Evolutionary conservation across 441 rosid species (phyloP).

Genomic region (Eutrema salsugineum): DNA sequence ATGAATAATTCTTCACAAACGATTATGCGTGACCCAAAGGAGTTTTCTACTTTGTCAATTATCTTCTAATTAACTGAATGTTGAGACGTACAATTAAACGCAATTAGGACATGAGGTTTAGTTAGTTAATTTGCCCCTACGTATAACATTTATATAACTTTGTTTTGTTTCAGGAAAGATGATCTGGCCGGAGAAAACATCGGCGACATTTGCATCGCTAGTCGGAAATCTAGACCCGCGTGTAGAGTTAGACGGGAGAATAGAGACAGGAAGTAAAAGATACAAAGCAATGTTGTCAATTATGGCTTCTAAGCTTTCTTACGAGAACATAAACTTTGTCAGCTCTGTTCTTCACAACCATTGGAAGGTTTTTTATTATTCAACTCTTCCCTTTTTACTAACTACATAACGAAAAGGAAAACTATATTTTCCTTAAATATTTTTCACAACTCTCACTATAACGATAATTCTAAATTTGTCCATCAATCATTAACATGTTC

Average conservation of each 20-base stretch:
- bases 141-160: background rate
- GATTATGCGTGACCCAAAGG: background rate
- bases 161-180: conserved; percentile 34
- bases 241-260: conserved; percentile 40
- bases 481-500: background rate
- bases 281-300: conserved; percentile 50
- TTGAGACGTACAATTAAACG: background rate
- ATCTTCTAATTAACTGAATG: background rate
- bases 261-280: conserved; percentile 31
- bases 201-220: conserved; percentile 43
- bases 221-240: conserved; percentile 42
- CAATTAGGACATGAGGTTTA: background rate
- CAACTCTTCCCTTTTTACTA: background rate
- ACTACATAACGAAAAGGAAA: too few relatives aligned
- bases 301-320: conserved; percentile 75
- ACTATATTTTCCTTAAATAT: background rate
- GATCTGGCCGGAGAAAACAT: conserved; percentile 41
- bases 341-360: conserved; percentile 32
- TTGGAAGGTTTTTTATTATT: conserved; percentile 41
- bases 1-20: background rate
- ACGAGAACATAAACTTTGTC: conserved; percentile 51
- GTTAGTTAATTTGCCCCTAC: too few relatives aligned
- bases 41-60: background rate
- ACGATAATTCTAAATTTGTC: background rate
- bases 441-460: background rate